Evolutionary conservation across 2,329 filamentous ascomycete species (phyloP).

Genomic region (Beauveria brongniartii): DNA sequence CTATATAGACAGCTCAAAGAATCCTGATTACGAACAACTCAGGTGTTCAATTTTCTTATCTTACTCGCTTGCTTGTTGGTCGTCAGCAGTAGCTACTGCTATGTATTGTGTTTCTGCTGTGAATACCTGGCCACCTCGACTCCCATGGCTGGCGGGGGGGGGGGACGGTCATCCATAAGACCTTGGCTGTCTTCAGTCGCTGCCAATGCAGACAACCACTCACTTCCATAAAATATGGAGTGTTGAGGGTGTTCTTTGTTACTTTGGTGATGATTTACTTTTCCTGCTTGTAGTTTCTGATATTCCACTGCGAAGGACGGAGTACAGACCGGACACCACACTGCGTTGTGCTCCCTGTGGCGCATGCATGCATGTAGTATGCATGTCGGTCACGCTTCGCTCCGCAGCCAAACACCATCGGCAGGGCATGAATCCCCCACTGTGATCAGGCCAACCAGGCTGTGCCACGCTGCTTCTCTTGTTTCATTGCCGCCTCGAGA

Average conservation of each 20-base stretch:
- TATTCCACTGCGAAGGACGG: not conserved
- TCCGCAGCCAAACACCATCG: not conserved
- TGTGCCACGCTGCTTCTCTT: not conserved
- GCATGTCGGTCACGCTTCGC: constrained; percentile 9
- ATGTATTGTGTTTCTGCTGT: not conserved
- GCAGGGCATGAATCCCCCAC: constrained; percentile 2
- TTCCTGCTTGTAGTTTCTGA: not conserved
- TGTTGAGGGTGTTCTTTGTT: too few species aligned
- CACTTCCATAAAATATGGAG: too few species aligned
- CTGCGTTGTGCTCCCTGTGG: not conserved
- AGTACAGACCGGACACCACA: not conserved
- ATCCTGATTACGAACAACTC: not conserved
- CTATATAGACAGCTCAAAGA: too few species aligned
- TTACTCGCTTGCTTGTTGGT: not conserved
- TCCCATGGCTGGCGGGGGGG: not conserved
- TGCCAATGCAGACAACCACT: too few species aligned
- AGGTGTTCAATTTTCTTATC: not conserved
- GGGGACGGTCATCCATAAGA: not conserved
- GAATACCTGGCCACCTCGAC: too few species aligned
- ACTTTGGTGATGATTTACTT: too few species aligned
- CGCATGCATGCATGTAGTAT: not conserved
- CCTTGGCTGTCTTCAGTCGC: not conserved
- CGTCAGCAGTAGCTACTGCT: not conserved
- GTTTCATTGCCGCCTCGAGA: not conserved
- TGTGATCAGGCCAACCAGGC: constrained; percentile 2